These are phyloP conservation scores for Cladosporium sp. DNA, from an alignment of 2,329 filamentous ascomycete genomes.

Conservation along the genomic window DNA sequence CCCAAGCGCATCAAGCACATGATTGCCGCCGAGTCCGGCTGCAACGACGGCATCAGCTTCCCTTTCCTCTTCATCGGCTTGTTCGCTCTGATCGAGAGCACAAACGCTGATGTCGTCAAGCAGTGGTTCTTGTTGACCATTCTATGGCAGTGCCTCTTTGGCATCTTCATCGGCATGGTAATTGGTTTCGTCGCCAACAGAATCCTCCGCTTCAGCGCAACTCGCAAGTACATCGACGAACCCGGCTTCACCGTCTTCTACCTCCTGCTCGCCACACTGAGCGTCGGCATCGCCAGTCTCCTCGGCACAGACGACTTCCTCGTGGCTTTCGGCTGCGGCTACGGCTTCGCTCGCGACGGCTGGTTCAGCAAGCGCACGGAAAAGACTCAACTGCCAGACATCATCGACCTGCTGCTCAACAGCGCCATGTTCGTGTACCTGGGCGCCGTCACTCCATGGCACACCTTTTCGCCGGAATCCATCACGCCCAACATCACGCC, in stretches of 20 bases:
- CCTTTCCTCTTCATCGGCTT: conserved; percentile 55
- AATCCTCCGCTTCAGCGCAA: conserved; percentile 45
- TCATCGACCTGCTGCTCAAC: conserved; percentile 55
- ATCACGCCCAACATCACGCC: conserved; percentile 40
- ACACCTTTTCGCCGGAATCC: conserved; percentile 35
- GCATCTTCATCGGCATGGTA: conserved; percentile 43
- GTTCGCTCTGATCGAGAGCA: conserved; percentile 39
- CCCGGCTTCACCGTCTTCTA: conserved; percentile 54
- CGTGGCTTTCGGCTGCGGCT: conserved; percentile 52
- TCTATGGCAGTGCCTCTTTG: conserved; percentile 52
- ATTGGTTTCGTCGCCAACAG: conserved; percentile 47
- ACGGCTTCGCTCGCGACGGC: conserved; percentile 52
- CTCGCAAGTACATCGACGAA: conserved; percentile 43
- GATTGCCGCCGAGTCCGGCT: conserved; percentile 51
- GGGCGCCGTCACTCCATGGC: conserved; percentile 52
- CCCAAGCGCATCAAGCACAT: conserved; percentile 50
- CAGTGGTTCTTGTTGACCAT: conserved; percentile 53
- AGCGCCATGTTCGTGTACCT: conserved; percentile 55
- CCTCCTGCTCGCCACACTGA: conserved; percentile 50
- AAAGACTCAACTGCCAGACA: conserved; percentile 43
- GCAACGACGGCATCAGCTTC: conserved; percentile 54
- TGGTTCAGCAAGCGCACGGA: conserved; percentile 48
- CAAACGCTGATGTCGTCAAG: conserved; percentile 39
- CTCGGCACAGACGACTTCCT: conserved; percentile 55
- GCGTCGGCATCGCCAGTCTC: conserved; percentile 48